A percentile compares a stretch with the other conserved stretches of the same genome.
phyloP scores from a whole-genome alignment of 345 rosid species.

The Crucihimalaya himalaica region DNA sequence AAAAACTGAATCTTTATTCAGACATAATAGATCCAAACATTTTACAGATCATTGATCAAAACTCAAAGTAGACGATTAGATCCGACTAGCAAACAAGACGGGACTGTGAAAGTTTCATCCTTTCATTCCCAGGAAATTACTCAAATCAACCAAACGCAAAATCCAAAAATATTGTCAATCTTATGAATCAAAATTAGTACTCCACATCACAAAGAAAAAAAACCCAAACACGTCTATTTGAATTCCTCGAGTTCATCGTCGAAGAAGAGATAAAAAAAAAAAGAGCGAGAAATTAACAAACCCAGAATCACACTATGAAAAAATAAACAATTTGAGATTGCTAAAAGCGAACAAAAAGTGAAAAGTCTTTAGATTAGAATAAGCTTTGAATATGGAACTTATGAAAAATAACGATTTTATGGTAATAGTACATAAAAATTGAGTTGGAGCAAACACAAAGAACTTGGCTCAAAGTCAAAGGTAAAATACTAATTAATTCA shows the following conservation, averaged over 20 bases:
- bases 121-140: neutral
- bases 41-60: neutral
- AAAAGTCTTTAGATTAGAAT: slow-evolving; percentile 20
- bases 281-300: neutral
- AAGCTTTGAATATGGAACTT: slow-evolving; percentile 15
- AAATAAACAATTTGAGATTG: neutral
- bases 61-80: neutral
- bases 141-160: slow-evolving; percentile 8
- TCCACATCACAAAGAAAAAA: neutral
- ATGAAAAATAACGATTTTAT: neutral
- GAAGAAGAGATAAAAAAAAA: neutral
- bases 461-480: too few relatives aligned
- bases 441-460: slow-evolving; percentile 2
- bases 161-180: neutral
- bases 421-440: neutral
- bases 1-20: neutral
- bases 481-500: too few relatives aligned
- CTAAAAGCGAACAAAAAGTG: slow-evolving; percentile 8
- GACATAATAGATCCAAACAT: neutral
- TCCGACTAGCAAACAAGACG: neutral
- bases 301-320: neutral
- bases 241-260: slow-evolving; percentile 17
- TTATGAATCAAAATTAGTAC: neutral
- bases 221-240: neutral
- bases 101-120: slow-evolving; percentile 1